Percentiles rank a stretch among this genome's conserved stretches.
phyloP scores from a whole-genome alignment of 2,329 filamentous ascomycete genomes.

The Rosellinia necatrix region DNA sequence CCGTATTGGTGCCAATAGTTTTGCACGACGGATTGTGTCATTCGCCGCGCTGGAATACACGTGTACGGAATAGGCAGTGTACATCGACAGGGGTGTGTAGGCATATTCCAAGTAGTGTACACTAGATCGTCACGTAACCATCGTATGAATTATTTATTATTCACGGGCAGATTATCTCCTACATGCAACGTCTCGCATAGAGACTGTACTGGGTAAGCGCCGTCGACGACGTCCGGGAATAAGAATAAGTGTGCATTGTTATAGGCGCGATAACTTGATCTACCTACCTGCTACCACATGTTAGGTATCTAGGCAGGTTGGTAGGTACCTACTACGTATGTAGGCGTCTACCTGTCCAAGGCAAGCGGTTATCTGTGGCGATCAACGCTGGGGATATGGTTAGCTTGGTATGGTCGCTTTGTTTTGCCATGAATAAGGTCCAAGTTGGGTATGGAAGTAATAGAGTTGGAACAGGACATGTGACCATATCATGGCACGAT shows the following conservation, averaged over 20 bases:
- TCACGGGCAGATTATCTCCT: no score
- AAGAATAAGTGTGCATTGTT: conserved; percentile 22
- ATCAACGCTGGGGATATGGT: no score
- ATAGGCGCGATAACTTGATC: conserved; percentile 1
- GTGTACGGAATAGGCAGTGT: neutral
- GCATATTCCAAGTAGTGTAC: no score
- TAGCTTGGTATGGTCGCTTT: no score
- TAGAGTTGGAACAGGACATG: conserved; percentile 21
- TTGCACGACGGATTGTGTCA: neutral
- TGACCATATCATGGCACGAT: conserved; percentile 30
- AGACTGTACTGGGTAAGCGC: no score
- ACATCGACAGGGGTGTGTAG: conserved; percentile 2
- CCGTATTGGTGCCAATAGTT: conserved; percentile 14
- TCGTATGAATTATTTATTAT: conserved; percentile 10
- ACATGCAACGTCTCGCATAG: conserved; percentile 1
- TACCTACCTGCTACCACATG: no score
- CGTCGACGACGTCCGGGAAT: conserved; percentile 16
- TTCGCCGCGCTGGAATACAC: conserved; percentile 1
- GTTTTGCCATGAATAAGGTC: conserved; percentile 1
- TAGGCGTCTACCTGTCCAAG: no score
- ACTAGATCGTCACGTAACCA: conserved; percentile 14
- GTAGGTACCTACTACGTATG: no score
- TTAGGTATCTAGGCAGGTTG: no score
- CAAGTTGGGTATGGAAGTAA: conserved; percentile 20
- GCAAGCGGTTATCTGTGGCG: no score